A percentile compares a stretch with the other conserved stretches of the same genome.
phyloP scores from a whole-genome alignment of 768 basidiomycete species.

The Lentinula boryana region DNA sequence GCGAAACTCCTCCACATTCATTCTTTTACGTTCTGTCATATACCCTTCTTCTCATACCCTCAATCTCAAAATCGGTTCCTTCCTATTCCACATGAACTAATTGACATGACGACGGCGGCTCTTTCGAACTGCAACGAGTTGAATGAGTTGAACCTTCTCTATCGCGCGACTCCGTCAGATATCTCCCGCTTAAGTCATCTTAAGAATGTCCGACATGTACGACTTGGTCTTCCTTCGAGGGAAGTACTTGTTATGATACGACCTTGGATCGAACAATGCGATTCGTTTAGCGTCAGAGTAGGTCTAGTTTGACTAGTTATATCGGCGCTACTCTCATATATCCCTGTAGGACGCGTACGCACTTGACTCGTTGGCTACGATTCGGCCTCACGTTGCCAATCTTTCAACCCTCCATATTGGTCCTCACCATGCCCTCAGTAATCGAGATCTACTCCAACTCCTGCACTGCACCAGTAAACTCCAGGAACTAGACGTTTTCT shows the following conservation, averaged over 20 bases:
- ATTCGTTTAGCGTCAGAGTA: background rate
- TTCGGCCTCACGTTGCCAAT: background rate
- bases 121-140: background rate
- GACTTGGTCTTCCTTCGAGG: background rate
- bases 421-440: constrained; percentile 4
- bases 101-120: background rate
- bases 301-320: background rate
- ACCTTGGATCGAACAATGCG: background rate
- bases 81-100: background rate
- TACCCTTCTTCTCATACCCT: background rate
- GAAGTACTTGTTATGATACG: background rate
- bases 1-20: background rate
- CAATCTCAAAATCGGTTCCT: background rate
- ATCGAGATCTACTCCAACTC: background rate
- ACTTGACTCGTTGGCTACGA: background rate
- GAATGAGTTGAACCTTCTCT: constrained; percentile 4
- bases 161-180: background rate
- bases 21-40: constrained; percentile 1
- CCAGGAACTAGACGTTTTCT: constrained; percentile 2
- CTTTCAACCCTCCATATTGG: background rate
- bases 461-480: background rate
- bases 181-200: background rate
- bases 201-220: background rate
- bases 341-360: constrained; percentile 4
- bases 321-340: background rate